phyloP scores from a whole-genome alignment of 768 basidiomycete genomes.

The Leccinum longicurvipes region DNA sequence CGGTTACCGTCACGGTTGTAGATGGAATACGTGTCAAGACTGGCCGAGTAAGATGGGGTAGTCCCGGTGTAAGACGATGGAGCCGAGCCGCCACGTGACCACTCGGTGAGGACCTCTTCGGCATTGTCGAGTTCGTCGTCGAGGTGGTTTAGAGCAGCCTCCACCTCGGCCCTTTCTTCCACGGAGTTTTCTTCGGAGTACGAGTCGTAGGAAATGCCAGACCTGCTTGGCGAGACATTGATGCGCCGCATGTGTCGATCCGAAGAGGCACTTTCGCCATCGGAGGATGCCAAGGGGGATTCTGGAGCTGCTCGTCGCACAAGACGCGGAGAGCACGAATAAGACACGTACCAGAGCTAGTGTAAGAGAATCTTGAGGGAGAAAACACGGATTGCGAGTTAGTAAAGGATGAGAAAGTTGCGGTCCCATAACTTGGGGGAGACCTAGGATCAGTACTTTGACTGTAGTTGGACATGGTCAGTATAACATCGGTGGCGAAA shows the following conservation, averaged over 20 bases:
- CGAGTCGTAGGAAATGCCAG: constrained; percentile 41
- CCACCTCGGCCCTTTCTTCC: constrained; percentile 53
- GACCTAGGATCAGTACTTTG: constrained; percentile 51
- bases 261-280: constrained; percentile 44
- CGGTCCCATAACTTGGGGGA: constrained; percentile 55
- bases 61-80: constrained; percentile 31
- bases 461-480: constrained; percentile 39
- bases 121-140: constrained; percentile 66
- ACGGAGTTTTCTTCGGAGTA: constrained; percentile 56
- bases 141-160: constrained; percentile 60
- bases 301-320: constrained; percentile 30
- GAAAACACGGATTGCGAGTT: constrained; percentile 54
- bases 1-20: constrained; percentile 43
- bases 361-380: constrained; percentile 58
- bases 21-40: constrained; percentile 38
- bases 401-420: constrained; percentile 52
- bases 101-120: constrained; percentile 62
- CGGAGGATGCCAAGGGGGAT: constrained; percentile 46
- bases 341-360: constrained; percentile 47
- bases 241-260: constrained; percentile 50
- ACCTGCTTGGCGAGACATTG: constrained; percentile 50
- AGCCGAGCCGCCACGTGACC: constrained; percentile 50
- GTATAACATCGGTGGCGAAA: constrained; percentile 26
- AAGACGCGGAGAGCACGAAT: background rate
- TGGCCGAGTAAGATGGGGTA: constrained; percentile 31